Evolutionary conservation across 177 flowering plant species (phyloP), one percentile per base, ranked within the genome.

Genomic region (Tripterygium wilfordii): DNA sequence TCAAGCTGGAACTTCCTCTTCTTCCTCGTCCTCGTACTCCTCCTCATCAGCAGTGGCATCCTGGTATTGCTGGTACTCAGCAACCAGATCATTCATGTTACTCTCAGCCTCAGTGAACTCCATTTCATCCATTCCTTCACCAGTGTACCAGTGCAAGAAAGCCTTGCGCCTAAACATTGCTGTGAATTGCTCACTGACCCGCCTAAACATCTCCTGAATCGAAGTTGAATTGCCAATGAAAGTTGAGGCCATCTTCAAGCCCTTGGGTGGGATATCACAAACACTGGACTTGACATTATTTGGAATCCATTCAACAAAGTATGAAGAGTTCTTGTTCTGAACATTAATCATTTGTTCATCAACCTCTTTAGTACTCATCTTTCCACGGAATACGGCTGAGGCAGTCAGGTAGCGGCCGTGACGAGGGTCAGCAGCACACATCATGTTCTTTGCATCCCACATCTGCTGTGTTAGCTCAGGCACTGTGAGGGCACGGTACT

Each of bases 261-360:
- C 72, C 36, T 60, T 64, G 1, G 68, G 72, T 28, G 72, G 68
- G 28, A 68, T 64, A 49, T 68, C 72, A 45, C 72, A 68, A 2
- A 63, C 68, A 24, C 65, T 68, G 14, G 72, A 68, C 56, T 68
- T 68, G 2, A 68, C 72, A 36, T 68, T 68, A 45, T 68, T 63
- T 9, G 72, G 72, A 10, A 68, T 68, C 72, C 72, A 68, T 52
- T 68, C 72, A 8, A 68, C 72, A 39, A 68, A 68, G 67, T 68
- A 68, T 5, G 72, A 68, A 7, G 72, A 68, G 54, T 68, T 68
- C 59, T 68, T 68, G 60, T 68, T 68, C 49, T 68, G 72, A 30
- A 68, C 66, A 36, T 68, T 68, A 5, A 68, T 68, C 72, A 68
- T 68, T 54, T 68, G 72, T 30, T 68, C 68, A 42, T 68, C 72